These are phyloP conservation scores for Urtica urens DNA, from an alignment of 306 rosid genomes.

Conservation along the genomic window DNA sequence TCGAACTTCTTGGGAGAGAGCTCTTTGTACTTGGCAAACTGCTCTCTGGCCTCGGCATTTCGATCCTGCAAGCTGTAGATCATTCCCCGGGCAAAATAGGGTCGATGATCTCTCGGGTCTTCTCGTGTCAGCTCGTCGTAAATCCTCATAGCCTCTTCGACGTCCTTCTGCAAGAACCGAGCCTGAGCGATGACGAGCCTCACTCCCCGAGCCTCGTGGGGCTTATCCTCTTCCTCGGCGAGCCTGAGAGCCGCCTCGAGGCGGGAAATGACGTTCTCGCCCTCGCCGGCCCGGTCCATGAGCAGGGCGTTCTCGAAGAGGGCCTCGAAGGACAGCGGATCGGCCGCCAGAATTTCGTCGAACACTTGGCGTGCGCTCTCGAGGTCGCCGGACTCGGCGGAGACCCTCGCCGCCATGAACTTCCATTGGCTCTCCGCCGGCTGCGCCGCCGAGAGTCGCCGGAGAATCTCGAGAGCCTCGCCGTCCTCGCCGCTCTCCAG, in stretches of 20 bases:
- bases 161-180: conserved; percentile 71
- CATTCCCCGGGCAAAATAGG: conserved; percentile 79
- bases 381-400: conserved; percentile 36
- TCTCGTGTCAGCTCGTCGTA: conserved; percentile 48
- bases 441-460: conserved; percentile 41
- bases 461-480: conserved; percentile 50
- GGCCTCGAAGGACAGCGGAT: conserved; percentile 67
- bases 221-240: conserved; percentile 48
- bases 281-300: conserved; percentile 78
- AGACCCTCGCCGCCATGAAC: conserved; percentile 50
- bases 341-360: conserved; percentile 40
- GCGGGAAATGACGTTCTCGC: conserved; percentile 45
- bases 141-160: conserved; percentile 54
- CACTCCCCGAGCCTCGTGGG: conserved; percentile 69
- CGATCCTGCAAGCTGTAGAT: conserved; percentile 77
- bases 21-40: conserved; percentile 58
- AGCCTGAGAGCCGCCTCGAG: conserved; percentile 55
- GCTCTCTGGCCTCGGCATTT: conserved; percentile 69
- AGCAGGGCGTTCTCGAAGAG: conserved; percentile 73
- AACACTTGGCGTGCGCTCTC: conserved; percentile 43
- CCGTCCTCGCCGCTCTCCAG: conserved; percentile 69
- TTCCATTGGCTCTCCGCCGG: conserved; percentile 70
- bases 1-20: conserved; percentile 80
- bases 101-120: conserved; percentile 71
- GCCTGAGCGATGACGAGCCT: conserved; percentile 75